phyloP scores from a whole-genome alignment of 2,329 filamentous ascomycete species.

The Huntiella omanensis region DNA sequence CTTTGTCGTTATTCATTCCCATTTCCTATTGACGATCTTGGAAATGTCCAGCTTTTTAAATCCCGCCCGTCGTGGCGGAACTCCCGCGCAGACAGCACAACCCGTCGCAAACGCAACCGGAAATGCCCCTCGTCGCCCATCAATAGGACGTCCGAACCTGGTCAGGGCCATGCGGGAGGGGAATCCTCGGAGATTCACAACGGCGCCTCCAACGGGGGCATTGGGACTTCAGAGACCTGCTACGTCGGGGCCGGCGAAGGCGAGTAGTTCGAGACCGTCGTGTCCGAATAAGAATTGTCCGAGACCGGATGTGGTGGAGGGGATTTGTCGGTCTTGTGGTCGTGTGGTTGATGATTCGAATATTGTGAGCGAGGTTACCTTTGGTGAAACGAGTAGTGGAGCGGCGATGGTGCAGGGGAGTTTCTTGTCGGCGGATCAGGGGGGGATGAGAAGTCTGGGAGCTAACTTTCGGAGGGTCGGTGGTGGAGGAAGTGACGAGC shows the following conservation, averaged over 20 bases:
- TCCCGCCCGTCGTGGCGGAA: constrained; percentile 20
- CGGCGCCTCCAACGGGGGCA: no score
- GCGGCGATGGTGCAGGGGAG: constrained; percentile 82
- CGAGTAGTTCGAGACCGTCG: constrained; percentile 13
- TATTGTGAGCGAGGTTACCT: constrained; percentile 81
- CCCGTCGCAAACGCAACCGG: constrained; percentile 11
- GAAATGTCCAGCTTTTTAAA: constrained; percentile 30
- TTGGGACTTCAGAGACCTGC: no score
- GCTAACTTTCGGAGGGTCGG: constrained; percentile 42
- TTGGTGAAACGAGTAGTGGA: constrained; percentile 71
- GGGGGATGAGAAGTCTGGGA: constrained; percentile 50
- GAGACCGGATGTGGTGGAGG: constrained; percentile 43
- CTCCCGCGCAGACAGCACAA: constrained; percentile 15
- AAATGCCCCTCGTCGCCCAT: constrained; percentile 16
- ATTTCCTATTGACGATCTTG: not conserved
- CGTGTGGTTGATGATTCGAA: constrained; percentile 68
- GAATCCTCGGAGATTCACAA: no score
- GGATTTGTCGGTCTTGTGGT: constrained; percentile 69
- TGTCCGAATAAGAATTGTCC: constrained; percentile 42
- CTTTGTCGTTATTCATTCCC: not conserved
- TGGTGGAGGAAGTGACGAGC: constrained; percentile 29
- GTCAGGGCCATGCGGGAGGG: constrained; percentile 31
- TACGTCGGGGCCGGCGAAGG: no score
- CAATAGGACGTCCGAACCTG: constrained; percentile 22
- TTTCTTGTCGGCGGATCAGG: constrained; percentile 71